phyloP scores from a whole-genome alignment of 805 yeast genomes.

The Metahyphopichia silvanorum region DNA sequence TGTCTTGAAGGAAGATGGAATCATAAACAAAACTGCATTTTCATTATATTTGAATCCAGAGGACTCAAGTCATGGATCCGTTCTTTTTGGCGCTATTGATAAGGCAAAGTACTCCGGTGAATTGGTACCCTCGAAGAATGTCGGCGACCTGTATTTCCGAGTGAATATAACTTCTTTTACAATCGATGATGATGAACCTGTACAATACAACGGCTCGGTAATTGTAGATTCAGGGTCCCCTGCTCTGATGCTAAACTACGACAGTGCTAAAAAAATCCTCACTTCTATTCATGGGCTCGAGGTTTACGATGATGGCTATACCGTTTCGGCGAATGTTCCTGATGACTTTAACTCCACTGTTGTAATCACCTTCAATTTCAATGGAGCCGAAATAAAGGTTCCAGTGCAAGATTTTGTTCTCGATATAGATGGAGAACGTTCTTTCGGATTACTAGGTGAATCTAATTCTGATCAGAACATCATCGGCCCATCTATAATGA shows the following conservation, averaged over 20 bases:
- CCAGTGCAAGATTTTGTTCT: slow-evolving; percentile 12
- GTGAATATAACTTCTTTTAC: slow-evolving; percentile 1
- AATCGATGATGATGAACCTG: slow-evolving; percentile 3
- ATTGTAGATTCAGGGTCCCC: slow-evolving; percentile 31
- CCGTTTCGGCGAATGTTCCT: neutral
- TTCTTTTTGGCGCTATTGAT: slow-evolving; percentile 10
- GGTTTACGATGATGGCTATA: slow-evolving; percentile 8
- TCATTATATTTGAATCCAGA: slow-evolving; percentile 17
- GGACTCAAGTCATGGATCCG: slow-evolving; percentile 4
- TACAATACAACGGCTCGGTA: slow-evolving; percentile 4
- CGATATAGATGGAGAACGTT: slow-evolving; percentile 32
- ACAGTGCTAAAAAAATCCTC: too few species aligned
- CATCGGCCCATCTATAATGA: slow-evolving; percentile 57
- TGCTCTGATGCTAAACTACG: slow-evolving; percentile 13
- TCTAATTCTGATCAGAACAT: slow-evolving; percentile 20
- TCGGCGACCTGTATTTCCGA: neutral
- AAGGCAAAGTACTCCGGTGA: slow-evolving; percentile 8
- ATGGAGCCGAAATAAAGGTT: slow-evolving; percentile 8
- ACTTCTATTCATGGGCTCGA: slow-evolving; percentile 6
- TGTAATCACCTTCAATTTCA: slow-evolving; percentile 6
- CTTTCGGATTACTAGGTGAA: slow-evolving; percentile 15
- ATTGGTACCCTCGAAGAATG: slow-evolving; percentile 3
- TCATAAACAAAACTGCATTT: slow-evolving; percentile 20
- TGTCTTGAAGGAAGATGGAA: slow-evolving; percentile 18
- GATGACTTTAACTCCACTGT: slow-evolving; percentile 7